phyloP scores from a whole-genome alignment of 768 basidiomycete genomes.

The Mycena amicta region DNA sequence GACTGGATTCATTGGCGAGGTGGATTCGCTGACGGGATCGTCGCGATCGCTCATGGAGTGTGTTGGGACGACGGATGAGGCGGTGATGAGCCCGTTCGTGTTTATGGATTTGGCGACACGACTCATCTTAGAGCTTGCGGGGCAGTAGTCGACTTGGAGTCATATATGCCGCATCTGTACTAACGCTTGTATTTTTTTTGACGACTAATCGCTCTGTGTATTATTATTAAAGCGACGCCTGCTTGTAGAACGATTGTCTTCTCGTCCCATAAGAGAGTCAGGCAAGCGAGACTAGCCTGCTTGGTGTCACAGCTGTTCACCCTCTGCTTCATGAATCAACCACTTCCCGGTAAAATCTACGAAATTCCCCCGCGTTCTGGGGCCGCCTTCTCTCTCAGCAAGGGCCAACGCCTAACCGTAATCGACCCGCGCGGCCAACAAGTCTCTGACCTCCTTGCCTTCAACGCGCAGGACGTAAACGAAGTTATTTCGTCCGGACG shows the following conservation, averaged over 20 bases:
- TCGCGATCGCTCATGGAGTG: conserved; percentile 58
- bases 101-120: conserved; percentile 97
- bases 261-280: too few species aligned
- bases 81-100: conserved; percentile 83
- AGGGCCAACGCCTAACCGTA: conserved; percentile 5
- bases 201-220: background rate
- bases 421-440: conserved; percentile 7
- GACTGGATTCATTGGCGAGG: conserved; percentile 55
- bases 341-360: background rate
- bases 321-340: conserved; percentile 21
- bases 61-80: conserved; percentile 53
- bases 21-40: conserved; percentile 18
- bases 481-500: conserved; percentile 14
- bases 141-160: too few species aligned
- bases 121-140: conserved; percentile 92
- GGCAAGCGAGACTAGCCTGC: too few species aligned
- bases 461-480: conserved; percentile 2
- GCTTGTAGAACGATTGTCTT: too few species aligned
- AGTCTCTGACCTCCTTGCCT: conserved; percentile 17
- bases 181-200: background rate
- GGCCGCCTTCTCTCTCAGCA: background rate
- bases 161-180: too few species aligned
- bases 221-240: background rate
- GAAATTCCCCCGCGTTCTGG: background rate
- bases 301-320: too few species aligned